Base-by-base conservation (phyloP, 2,329 filamentous ascomycete species). In the Fusarium metavorans region DNA sequence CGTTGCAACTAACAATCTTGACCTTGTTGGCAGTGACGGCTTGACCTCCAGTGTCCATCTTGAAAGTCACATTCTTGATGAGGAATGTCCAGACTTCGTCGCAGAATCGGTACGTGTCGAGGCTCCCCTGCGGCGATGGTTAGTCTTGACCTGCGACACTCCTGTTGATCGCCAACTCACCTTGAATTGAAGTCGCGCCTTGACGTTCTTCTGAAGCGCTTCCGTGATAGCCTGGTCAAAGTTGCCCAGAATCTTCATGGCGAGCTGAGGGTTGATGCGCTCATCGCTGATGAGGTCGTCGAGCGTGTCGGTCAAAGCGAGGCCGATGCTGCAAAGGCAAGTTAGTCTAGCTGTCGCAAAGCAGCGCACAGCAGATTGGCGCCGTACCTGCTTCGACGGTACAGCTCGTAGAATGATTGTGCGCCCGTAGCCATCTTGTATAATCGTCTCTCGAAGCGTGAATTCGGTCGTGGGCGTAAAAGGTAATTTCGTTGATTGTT, bases 51-150 rank as follows among this genome's bases (percentile, higher is more conserved):
- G 93, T 94, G 78, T 98, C 96, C 86, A 98, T 93, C 86, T 99
- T 99, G 87, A 99, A 98, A n/a, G 92, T 95, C 66, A 98, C 95
- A 77, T 98, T 97, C 85, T 98, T 98, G 85, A 99, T 97, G 68
- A 99, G 90, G 84, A 99, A 99, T 2, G 97, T 99, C 97, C 97
- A 99, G 68, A 99, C 97, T 86, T 99, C 97, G 85, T 99, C 97
- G 87, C 97, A 99, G 89, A 99, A 99, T 78, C 97, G 93, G 87
- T 99, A 99, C 18, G 97, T 98, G 83, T 98, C 95, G 73, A 99
- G 92, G 81, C 97, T 97, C 57, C 97, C 97, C 96, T 98, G 23
- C 30, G 35, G 14, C 16, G 35, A 14, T 37, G 14, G 35, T 37
- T 37, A 37, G 35, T 37, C 35, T 37, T 37, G 16, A 7, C 18